These are phyloP conservation scores for Diplocarpon rosae DNA, from an alignment of 2,329 filamentous ascomycete genomes.

Conservation along the genomic window DNA sequence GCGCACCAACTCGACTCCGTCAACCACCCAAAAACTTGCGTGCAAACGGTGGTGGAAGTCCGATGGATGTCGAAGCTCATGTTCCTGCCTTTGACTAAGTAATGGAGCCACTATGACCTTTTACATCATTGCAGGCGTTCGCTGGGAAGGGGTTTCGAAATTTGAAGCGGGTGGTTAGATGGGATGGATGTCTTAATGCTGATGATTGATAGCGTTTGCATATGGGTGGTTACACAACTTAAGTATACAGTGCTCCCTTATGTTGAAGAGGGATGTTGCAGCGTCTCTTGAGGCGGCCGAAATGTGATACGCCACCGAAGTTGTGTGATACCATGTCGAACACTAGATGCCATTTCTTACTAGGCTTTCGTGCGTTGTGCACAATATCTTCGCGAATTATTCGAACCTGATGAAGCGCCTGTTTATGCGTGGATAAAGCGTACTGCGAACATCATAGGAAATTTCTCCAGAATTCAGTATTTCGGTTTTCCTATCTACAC, in stretches of 20 bases:
- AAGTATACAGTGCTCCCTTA: background rate
- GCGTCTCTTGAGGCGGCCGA: background rate
- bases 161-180: background rate
- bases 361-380: no score
- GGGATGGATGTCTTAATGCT: background rate
- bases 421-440: no score
- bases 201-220: constrained; percentile 4
- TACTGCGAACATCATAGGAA: no score
- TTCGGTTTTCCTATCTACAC: no score
- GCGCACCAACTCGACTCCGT: constrained; percentile 8
- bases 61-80: constrained; percentile 26
- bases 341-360: background rate
- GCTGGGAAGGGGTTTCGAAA: background rate
- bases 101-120: background rate
- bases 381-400: no score
- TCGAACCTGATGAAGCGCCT: no score
- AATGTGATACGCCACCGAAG: background rate
- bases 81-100: constrained; percentile 14
- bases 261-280: background rate
- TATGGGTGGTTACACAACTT: constrained; percentile 1
- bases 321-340: constrained; percentile 2
- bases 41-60: constrained; percentile 22
- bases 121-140: constrained; percentile 8
- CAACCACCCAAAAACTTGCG: constrained; percentile 10
- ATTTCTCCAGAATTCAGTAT: no score